Evolutionary conservation across 23 red algal genomes (phyloP).

Genomic region (Gracilaria caudata): DNA sequence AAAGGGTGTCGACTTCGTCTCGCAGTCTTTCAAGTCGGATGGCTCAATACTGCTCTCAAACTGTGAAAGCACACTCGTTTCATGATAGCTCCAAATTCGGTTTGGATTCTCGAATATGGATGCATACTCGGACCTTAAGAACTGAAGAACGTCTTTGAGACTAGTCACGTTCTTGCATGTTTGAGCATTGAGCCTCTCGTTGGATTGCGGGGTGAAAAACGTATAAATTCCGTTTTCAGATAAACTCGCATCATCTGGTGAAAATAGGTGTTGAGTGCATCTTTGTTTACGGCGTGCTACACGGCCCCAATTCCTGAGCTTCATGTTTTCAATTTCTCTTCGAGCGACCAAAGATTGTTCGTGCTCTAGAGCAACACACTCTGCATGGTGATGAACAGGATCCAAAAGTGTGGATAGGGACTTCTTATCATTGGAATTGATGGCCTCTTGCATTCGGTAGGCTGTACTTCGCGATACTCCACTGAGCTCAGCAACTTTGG

Average conservation of each 20-base stretch:
- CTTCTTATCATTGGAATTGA: background rate
- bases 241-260: background rate
- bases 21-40: background rate
- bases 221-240: background rate
- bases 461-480: background rate
- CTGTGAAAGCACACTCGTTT: background rate
- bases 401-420: background rate
- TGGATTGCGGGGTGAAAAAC: background rate
- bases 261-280: background rate
- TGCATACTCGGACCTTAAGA: background rate
- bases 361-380: background rate
- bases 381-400: background rate
- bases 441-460: background rate
- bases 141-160: background rate
- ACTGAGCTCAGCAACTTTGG: background rate
- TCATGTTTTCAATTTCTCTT: background rate
- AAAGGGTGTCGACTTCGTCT: background rate
- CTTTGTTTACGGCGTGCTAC: background rate
- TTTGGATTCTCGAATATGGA: background rate
- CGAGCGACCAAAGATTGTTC: background rate
- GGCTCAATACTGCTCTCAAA: background rate
- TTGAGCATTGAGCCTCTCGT: background rate
- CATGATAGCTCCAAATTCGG: slow-evolving; percentile 11
- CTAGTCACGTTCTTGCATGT: background rate
- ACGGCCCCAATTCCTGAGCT: background rate